Base-by-base conservation (phyloP, 2,329 filamentous ascomycete species). In the Fusarium verticillioides region DNA sequence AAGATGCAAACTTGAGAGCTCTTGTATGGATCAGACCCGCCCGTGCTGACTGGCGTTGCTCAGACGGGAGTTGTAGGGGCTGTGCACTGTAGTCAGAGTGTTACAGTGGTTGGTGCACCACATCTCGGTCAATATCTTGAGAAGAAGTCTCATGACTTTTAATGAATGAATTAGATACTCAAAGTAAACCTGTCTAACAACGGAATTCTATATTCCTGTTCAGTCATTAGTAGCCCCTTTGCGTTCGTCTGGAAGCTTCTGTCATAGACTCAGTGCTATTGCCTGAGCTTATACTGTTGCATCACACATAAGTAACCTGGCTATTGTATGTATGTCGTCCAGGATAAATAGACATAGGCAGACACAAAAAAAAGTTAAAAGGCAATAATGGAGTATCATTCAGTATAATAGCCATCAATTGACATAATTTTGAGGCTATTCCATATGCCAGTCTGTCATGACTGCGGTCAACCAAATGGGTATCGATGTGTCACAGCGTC, bases 1-100 rank as follows among this genome's bases (percentile, higher is more conserved):
- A 46, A 61, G 46, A 54, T 52, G 68, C 61, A 56, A 62, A 57
- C 49, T 56, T 9, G 47, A 65, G 74, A 65, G 72, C 61, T 65
- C 50, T 60, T 74, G 59, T 60, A 71, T 64, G 66, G 68, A 57
- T 37, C 52, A 68, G 68, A 67, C 71, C 71, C 71, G 67, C 71
- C 42, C 37, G 34, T 52, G 71, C 71, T 72, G 60, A 75, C 70
- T 70, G 60, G 58, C 43, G 54, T 50, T 66, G 47, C 50, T 52
- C 39, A 50, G 61, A 30, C 47, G 43, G 49, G 40, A 32, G 34
- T 60, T 63, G 23, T 67, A 72, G 70, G 68, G 70, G 54, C 70
- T 74, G 54, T 73, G 66, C 70, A 64, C 71, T 73, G 70, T 63
- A 66, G 39, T 26, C 32, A 43, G 13, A 39, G 46, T 34, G 42